Evolutionary conservation across 169 alveolate genomes (phyloP).

Genomic region (Neospora caninum): DNA sequence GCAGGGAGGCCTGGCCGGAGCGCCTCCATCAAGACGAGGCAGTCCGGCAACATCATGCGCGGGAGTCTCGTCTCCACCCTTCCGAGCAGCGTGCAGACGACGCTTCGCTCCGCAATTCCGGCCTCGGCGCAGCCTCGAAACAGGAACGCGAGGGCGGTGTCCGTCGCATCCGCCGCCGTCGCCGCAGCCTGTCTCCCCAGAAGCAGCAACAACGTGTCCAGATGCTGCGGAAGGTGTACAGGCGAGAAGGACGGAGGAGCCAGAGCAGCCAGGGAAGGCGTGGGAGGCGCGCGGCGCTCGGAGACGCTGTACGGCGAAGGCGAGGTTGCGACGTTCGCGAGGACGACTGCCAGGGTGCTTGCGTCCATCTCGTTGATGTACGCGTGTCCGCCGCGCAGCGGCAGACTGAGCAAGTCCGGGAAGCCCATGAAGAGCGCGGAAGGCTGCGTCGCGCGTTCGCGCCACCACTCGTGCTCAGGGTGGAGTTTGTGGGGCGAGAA

Average conservation of each 20-base stretch:
- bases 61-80: background rate
- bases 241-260: background rate
- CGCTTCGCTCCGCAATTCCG: background rate
- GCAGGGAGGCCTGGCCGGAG: background rate
- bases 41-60: background rate
- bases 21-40: slow-evolving; percentile 5
- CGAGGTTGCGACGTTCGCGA: background rate
- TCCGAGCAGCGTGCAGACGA: slow-evolving; percentile 31
- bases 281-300: background rate
- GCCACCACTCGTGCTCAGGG: slow-evolving; percentile 86
- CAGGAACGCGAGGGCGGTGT: slow-evolving; percentile 9
- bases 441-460: slow-evolving; percentile 47
- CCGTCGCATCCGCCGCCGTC: background rate
- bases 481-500: slow-evolving; percentile 79
- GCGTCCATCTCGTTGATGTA: slow-evolving; percentile 82
- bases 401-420: slow-evolving; percentile 76
- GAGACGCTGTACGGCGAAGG: background rate
- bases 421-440: slow-evolving; percentile 77
- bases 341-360: slow-evolving; percentile 67
- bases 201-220: background rate
- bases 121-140: slow-evolving; percentile 39
- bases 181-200: slow-evolving; percentile 11
- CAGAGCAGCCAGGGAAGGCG: background rate
- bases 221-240: background rate
- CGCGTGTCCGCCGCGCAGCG: slow-evolving; percentile 80